A percentile compares a stretch with the other conserved stretches of the same genome.
phyloP scores from a whole-genome alignment of 352 stramenopile species.

The Saprolegnia parasitica region DNA sequence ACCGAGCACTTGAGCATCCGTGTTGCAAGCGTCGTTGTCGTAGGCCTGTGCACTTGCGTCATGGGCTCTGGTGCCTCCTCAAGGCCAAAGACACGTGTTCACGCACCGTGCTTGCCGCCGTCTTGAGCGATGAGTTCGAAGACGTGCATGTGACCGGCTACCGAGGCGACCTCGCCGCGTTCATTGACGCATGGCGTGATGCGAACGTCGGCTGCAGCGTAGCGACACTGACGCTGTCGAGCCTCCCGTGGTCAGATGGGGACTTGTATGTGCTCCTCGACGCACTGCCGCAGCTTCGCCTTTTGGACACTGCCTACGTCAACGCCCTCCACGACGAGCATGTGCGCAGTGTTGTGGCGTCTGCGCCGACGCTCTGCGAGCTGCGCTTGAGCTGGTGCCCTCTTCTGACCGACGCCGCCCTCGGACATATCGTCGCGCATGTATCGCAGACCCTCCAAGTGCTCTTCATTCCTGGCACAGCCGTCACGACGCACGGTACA shows the following conservation, averaged over 20 bases:
- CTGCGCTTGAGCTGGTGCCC: conserved; percentile 1
- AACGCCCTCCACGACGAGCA: conserved; percentile 3
- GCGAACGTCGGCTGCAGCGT: background rate
- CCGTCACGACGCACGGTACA: background rate
- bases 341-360: background rate
- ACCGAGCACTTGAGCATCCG: no score
- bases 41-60: background rate
- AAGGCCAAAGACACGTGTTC: background rate
- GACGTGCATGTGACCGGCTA: background rate
- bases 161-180: background rate
- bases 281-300: background rate
- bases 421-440: background rate
- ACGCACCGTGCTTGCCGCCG: background rate
- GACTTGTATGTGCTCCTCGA: conserved; percentile 7
- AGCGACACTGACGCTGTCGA: background rate
- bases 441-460: background rate
- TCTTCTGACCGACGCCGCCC: background rate
- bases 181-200: background rate
- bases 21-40: background rate
- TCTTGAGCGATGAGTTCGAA: background rate
- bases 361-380: background rate
- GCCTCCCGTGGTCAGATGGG: background rate
- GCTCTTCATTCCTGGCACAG: background rate
- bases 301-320: conserved; percentile 2
- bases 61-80: background rate